Evolutionary conservation across 352 stramenopile genomes (phyloP).

Genomic region (Phytopythium oedochilum): DNA sequence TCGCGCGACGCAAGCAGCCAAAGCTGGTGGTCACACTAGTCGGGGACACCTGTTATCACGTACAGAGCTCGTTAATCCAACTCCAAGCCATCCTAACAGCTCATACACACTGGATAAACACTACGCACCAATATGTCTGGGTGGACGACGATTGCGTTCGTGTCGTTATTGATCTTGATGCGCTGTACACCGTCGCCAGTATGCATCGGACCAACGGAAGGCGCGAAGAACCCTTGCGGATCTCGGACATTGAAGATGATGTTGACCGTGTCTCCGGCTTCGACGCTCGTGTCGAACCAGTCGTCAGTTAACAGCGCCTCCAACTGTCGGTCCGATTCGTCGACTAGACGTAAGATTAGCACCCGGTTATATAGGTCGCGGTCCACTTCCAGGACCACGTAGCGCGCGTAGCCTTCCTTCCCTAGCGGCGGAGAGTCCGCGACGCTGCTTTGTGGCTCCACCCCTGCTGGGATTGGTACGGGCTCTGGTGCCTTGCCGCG

Average conservation of each 20-base stretch:
- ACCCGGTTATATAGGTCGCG: conserved; percentile 40
- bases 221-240: conserved; percentile 35
- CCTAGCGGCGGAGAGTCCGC: conserved; percentile 5
- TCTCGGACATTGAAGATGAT: conserved; percentile 66
- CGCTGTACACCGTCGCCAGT: conserved; percentile 2
- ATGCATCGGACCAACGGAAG: conserved; percentile 4
- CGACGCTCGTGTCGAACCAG: conserved; percentile 73
- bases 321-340: conserved; percentile 58
- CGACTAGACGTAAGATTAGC: conserved; percentile 54
- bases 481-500: not conserved
- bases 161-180: conserved; percentile 47
- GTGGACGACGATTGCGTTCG: conserved; percentile 64
- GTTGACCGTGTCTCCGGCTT: conserved; percentile 77
- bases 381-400: conserved; percentile 65
- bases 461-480: conserved; percentile 1
- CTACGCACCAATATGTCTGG: conserved; percentile 65
- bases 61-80: not conserved
- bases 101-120: not conserved
- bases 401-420: conserved; percentile 41
- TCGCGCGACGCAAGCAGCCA: conserved; percentile 54
- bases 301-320: conserved; percentile 55
- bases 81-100: not conserved
- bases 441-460: not conserved
- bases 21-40: conserved; percentile 80
- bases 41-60: conserved; percentile 55